These are phyloP conservation scores for Adenanthera pavonina DNA, from an alignment of 306 rosid species.

Conservation along the genomic window DNA sequence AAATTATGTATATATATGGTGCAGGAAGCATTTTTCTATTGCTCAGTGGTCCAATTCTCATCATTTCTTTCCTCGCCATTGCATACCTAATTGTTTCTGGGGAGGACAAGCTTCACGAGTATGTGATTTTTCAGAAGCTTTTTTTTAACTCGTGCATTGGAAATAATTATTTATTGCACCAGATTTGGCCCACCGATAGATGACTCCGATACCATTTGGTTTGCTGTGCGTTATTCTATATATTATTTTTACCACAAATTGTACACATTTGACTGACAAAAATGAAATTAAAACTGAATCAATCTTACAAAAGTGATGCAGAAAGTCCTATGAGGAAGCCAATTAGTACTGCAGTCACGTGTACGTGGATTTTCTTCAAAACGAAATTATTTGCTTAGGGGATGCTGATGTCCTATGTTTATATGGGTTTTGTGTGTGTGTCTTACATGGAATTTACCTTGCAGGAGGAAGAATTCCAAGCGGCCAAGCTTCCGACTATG, in stretches of 20 bases:
- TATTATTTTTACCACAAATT: neutral
- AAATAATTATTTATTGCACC: neutral
- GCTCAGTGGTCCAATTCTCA: conserved; percentile 64
- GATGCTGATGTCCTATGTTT: neutral
- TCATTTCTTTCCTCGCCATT: conserved; percentile 69
- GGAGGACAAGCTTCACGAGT: conserved; percentile 61
- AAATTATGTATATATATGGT: neutral
- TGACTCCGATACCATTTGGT: neutral
- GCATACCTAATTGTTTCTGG: conserved; percentile 62
- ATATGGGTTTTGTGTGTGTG: neutral
- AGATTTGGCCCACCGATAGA: neutral
- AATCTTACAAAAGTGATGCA: neutral
- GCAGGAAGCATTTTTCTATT: conserved; percentile 74
- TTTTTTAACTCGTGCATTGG: neutral
- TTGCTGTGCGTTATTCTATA: too few species aligned
- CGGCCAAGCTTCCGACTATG: conserved; percentile 71
- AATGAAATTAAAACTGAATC: neutral
- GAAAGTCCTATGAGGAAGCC: neutral
- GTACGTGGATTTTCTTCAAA: neutral
- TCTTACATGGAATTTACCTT: conserved; percentile 25
- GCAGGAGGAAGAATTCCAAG: conserved; percentile 60
- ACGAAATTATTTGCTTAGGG: neutral
- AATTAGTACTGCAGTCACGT: neutral
- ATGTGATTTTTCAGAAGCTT: conserved; percentile 33
- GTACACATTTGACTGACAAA: neutral